These are phyloP conservation scores for Ogataea populi-albae DNA, from an alignment of 805 yeast genomes.

Conservation along the genomic window DNA sequence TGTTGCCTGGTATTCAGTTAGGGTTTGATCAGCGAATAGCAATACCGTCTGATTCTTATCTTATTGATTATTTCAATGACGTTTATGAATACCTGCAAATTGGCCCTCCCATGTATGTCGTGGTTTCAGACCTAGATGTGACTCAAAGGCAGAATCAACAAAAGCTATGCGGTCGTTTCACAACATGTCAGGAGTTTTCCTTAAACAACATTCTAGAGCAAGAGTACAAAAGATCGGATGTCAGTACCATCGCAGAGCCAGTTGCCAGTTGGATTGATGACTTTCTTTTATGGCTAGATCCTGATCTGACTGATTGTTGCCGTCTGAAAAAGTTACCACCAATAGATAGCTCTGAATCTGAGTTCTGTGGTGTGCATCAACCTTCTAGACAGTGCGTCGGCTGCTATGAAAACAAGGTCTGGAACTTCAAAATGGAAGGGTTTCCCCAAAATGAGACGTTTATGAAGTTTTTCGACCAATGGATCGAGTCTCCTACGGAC, in stretches of 20 bases:
- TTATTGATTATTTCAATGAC: conserved; percentile 77
- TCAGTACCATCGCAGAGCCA: conserved; percentile 74
- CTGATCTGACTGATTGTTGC: conserved; percentile 84
- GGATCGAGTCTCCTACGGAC: conserved; percentile 81
- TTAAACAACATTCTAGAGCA: conserved; percentile 79
- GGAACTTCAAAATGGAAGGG: conserved; percentile 75
- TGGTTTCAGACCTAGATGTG: conserved; percentile 65
- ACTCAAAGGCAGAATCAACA: conserved; percentile 64
- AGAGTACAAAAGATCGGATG: conserved; percentile 65
- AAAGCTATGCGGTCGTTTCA: conserved; percentile 79
- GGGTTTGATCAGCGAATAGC: conserved; percentile 93
- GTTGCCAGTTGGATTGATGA: conserved; percentile 94
- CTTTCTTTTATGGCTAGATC: conserved; percentile 81
- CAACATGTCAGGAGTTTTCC: conserved; percentile 78
- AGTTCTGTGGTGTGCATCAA: conserved; percentile 64
- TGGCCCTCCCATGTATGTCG: conserved; percentile 92
- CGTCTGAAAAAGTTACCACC: conserved; percentile 49
- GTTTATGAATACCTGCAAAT: conserved; percentile 69
- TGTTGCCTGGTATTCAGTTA: conserved; percentile 64
- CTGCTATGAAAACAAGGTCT: conserved; percentile 63
- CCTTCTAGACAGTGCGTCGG: conserved; percentile 70
- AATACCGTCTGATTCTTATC: conserved; percentile 76
- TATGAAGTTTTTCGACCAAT: conserved; percentile 65
- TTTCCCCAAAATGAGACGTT: conserved; percentile 74
- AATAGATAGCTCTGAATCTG: conserved; percentile 34